These are phyloP conservation scores for Myxozyma udenii DNA, from an alignment of 805 yeast genomes.

Conservation along the genomic window DNA sequence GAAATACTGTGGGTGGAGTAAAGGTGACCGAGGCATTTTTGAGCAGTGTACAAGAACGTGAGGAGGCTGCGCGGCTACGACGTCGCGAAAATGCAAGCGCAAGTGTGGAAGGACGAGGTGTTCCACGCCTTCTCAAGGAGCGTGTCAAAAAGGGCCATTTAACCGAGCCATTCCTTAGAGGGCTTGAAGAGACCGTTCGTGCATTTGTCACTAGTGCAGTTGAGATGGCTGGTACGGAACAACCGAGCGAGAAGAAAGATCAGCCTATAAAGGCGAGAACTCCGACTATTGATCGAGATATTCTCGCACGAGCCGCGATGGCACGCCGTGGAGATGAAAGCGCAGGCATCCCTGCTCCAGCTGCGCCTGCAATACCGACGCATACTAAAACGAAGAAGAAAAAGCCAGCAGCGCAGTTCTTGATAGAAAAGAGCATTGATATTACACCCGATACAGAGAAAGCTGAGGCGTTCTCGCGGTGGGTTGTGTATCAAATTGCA, in stretches of 20 bases:
- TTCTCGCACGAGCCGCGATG: conserved; percentile 7
- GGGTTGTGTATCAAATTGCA: conserved; percentile 29
- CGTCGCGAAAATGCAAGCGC: neutral
- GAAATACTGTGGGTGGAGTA: neutral
- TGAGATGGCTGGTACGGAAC: neutral
- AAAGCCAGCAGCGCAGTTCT: neutral
- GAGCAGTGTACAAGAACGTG: neutral
- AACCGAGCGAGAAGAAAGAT: neutral
- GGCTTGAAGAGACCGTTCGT: conserved; percentile 19
- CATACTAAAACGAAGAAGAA: neutral
- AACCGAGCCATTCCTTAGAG: conserved; percentile 22
- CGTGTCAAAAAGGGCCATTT: conserved; percentile 27
- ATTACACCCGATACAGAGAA: conserved; percentile 18
- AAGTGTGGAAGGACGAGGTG: neutral
- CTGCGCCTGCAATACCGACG: neutral
- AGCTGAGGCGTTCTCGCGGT: conserved; percentile 25
- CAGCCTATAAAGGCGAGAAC: neutral
- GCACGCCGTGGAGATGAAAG: conserved; percentile 1
- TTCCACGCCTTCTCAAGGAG: conserved; percentile 18
- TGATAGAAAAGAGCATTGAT: conserved; percentile 19
- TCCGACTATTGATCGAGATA: conserved; percentile 3
- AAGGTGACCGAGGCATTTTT: conserved; percentile 14
- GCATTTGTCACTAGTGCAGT: conserved; percentile 14
- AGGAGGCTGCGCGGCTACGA: neutral
- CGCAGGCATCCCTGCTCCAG: neutral